Evolutionary conservation across 805 yeast genomes (phyloP), one percentile per base, ranked within the genome.

Genomic region (Starmerella cellae): DNA sequence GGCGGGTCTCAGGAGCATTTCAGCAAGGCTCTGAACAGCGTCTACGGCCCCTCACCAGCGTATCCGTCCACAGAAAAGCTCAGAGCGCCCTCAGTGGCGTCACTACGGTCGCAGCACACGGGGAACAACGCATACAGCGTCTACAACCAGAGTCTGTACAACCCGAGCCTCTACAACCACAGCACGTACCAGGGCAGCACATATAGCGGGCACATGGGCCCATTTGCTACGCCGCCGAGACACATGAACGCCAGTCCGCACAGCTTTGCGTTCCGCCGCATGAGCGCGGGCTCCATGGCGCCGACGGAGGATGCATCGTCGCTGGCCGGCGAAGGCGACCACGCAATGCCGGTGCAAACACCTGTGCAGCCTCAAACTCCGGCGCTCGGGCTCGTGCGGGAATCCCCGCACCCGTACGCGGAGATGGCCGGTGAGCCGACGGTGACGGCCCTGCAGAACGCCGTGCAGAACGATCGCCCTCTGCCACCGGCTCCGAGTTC

Each of bases 1-100:
- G 42, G 23, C n/a, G n/a, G n/a, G n/a, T 47, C 50, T 31, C 45
- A 47, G 26, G 57, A 52, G 30, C 53, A 52, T 37, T 55, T 53
- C 45, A 38, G 50, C 32, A 48, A 53, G 16, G 47, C 57, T 10
- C 39, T 58, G 29, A 29, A 55, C 44, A 47, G 46, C 33, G 44
- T 49, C 3, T 42, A 46, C 37, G 53, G 53, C 11, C 48, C 52
- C 17, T 28, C 48, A 9, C 49, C 56, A 13, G 42, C 41, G 5
- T 50, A 44, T 38, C 50, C 52, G 6, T 45, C 49, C 18, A 37
- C 51, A 16, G 53, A 45, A 29, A 32, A 27, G 30, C 45, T 51
- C 14, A 35, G 45, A 2, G 40, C 41, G 29, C 42, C 51, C 20
- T 41, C 53, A 19, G 19, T 16, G 24, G 41, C 23, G 18, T 43